Evolutionary conservation across 2,329 filamentous ascomycete species (phyloP), one percentile per base, ranked within the genome.

Genomic region (Neofusicoccum parvum): DNA sequence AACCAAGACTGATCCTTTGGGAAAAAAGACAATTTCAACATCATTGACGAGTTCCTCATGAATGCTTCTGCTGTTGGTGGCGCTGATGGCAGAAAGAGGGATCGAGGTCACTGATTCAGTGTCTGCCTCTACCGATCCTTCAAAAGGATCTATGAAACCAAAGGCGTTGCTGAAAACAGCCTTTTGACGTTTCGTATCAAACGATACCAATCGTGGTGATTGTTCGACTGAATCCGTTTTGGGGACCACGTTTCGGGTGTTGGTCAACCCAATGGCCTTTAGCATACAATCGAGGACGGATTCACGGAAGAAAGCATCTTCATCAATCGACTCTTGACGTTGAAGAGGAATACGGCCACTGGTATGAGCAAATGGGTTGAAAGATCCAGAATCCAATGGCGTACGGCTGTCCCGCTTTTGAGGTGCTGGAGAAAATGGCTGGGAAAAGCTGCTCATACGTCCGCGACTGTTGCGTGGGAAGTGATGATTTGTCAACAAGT

Each of bases 1-100:
- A 0, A 99, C 94, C 15, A 99, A 84, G 0, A 99, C 91, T 1
- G 95, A 94, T 2, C 92, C 94, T 76, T 98, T 92, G 0, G 94
- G 94, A 70, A 99, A 99, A 80, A 92, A 98, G 5, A 99, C 95
- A 69, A 99, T 97, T 74, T 99, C 95, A 2, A 98, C 87, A 62
- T 99, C 95, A 68, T 96, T 90, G 68, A 90, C 90, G 79, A 98
- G 86, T 67, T 98, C 94, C 66, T 92, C 88, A 5, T 85, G 81
- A 0, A 87, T 85, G 3, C 85, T 84, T n/a, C 64, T 50, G 23
- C 45, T 43, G 58, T 66, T 56, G 41, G 39, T 56, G 48, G 87
- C 83, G 3, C 87, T 87, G 53, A 79, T 74, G 36, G 76, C 76
- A 3, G 80, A 81, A 10, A 80, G 71, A 5, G 79, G 79, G 5